Conservation (phyloP, 75 land plant genomes). For the Pinus taeda region DNA sequence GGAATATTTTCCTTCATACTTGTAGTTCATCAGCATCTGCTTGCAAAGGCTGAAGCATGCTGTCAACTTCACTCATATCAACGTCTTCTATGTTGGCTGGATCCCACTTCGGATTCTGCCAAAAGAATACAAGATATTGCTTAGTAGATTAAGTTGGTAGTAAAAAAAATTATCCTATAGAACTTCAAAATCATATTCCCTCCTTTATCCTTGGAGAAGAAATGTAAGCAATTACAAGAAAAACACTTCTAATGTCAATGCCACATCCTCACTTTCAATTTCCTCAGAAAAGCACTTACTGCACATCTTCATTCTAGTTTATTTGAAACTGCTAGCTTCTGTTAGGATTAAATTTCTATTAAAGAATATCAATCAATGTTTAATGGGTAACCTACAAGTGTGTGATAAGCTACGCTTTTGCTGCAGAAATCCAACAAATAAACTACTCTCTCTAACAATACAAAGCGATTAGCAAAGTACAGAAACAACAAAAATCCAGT, state of each 20-base stretch:
- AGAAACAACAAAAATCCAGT: no score
- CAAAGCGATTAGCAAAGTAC: no score
- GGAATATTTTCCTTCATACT: slow-evolving; percentile 19
- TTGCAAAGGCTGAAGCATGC: slow-evolving; percentile 56
- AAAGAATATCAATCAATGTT: background rate
- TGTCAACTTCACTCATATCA: slow-evolving; percentile 42
- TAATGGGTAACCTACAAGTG: no score
- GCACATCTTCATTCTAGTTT: background rate
- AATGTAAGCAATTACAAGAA: no score
- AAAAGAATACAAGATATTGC: slow-evolving; percentile 3
- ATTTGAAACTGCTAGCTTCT: background rate
- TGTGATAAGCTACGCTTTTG: no score
- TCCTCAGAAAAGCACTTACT: background rate
- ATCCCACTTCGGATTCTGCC: slow-evolving; percentile 88
- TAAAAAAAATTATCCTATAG: background rate
- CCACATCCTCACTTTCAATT: background rate
- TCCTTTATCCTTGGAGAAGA: no score
- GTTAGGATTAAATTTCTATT: background rate
- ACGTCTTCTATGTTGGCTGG: slow-evolving; percentile 68
- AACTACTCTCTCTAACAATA: no score
- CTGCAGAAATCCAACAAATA: no score
- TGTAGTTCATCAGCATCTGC: slow-evolving; percentile 32
- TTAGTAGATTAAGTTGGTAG: background rate
- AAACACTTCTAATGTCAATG: background rate
- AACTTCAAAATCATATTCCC: background rate